Percentiles rank a stretch among this genome's conserved stretches.
phyloP scores from a whole-genome alignment of 495 filamentous ascomycete genomes.

The Podospora australis region DNA sequence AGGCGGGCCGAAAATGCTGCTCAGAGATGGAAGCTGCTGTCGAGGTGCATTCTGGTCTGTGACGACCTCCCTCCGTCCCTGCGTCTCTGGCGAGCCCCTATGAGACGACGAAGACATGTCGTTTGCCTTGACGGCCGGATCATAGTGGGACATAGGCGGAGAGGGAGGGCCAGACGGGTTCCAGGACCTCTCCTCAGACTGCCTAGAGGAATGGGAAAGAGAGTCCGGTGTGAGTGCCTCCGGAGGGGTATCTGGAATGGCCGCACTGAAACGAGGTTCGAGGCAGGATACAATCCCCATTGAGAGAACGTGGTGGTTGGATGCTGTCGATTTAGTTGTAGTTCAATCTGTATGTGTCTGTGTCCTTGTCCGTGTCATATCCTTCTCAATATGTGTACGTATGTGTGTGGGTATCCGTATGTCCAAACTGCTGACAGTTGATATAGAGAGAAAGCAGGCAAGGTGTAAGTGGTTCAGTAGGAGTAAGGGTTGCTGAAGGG shows the following conservation, averaged over 20 bases:
- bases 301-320: constrained; percentile 28
- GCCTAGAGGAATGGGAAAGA: constrained; percentile 30
- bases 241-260: constrained; percentile 39
- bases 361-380: constrained; percentile 17
- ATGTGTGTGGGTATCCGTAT: constrained; percentile 2
- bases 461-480: constrained; percentile 7
- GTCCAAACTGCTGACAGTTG: neutral
- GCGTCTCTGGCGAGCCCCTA: constrained; percentile 29
- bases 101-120: constrained; percentile 32
- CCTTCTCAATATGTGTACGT: constrained; percentile 5
- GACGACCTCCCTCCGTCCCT: constrained; percentile 25
- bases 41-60: constrained; percentile 24
- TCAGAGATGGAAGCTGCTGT: constrained; percentile 47
- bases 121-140: constrained; percentile 33
- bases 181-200: constrained; percentile 36
- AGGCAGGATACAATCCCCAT: constrained; percentile 43
- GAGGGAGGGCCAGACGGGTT: constrained; percentile 32
- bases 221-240: constrained; percentile 39
- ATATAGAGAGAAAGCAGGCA: neutral
- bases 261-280: constrained; percentile 39
- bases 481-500: constrained; percentile 16
- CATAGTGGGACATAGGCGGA: constrained; percentile 50
- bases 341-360: constrained; percentile 6
- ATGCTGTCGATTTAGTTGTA: constrained; percentile 6
- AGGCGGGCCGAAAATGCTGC: constrained; percentile 46